These are phyloP conservation scores for Phaseolus coccineus DNA, from an alignment of 331 rosid genomes.

Conservation along the genomic window DNA sequence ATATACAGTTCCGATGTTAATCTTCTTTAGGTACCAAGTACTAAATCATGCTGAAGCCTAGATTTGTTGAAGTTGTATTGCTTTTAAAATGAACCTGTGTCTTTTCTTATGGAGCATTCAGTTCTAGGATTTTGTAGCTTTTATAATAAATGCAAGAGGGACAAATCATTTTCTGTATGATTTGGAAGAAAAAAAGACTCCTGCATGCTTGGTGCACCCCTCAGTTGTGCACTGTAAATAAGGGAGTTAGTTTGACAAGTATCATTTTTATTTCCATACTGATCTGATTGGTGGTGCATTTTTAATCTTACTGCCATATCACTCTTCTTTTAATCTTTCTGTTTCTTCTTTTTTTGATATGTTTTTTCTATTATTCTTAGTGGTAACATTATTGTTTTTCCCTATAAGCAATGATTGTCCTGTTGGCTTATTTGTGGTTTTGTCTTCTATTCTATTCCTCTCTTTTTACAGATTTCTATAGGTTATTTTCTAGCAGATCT, in stretches of 20 bases:
- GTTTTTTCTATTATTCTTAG: conserved; percentile 15
- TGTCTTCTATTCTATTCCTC: conserved; percentile 7
- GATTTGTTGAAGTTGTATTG: conserved; percentile 11
- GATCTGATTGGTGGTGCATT: conserved; percentile 18
- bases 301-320: not conserved
- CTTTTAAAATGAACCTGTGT: conserved; percentile 16
- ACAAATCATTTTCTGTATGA: not conserved
- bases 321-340: not conserved
- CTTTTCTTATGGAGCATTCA: conserved; percentile 17
- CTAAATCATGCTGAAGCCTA: not conserved
- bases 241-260: conserved; percentile 4
- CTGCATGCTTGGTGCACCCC: not conserved
- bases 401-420: conserved; percentile 11
- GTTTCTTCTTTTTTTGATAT: conserved; percentile 18
- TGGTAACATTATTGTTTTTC: conserved; percentile 1
- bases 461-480: conserved; percentile 70
- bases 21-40: conserved; percentile 22
- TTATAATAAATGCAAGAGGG: conserved; percentile 7
- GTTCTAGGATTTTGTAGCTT: conserved; percentile 17
- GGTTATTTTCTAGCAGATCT: conserved; percentile 91
- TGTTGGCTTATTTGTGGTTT: conserved; percentile 35
- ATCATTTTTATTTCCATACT: not conserved
- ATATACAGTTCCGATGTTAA: not conserved
- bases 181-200: not conserved
- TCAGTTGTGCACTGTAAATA: conserved; percentile 8